Evolutionary conservation across 2,329 filamentous ascomycete species (phyloP).

Genomic region (Scedosporium dehoogii): DNA sequence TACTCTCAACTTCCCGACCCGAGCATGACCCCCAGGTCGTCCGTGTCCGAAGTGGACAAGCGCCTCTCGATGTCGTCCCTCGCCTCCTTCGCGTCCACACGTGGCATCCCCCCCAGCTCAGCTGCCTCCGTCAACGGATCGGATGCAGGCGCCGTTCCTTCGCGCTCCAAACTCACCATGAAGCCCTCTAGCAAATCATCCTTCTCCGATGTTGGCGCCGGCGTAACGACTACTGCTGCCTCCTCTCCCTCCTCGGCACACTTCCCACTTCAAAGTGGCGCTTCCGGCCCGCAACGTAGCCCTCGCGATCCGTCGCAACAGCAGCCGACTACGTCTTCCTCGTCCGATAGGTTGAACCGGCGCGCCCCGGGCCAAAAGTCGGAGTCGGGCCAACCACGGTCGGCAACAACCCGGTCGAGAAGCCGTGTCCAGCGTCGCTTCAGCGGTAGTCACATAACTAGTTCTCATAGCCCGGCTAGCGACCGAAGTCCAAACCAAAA

Average conservation of each 20-base stretch:
- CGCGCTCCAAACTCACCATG: conserved; percentile 33
- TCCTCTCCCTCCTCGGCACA: conserved; percentile 9
- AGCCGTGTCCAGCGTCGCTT: conserved; percentile 65
- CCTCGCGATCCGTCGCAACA: not conserved
- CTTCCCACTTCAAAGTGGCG: not conserved
- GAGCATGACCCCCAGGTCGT: conserved; percentile 33
- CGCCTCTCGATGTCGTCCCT: conserved; percentile 65
- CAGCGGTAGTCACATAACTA: conserved; percentile 72
- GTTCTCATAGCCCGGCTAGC: conserved; percentile 69
- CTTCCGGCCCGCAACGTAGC: too few species aligned
- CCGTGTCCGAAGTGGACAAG: conserved; percentile 46
- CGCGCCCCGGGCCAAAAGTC: not conserved
- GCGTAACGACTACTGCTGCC: conserved; percentile 43
- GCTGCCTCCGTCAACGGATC: conserved; percentile 43
- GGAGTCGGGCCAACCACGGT: conserved; percentile 19
- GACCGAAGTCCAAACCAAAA: conserved; percentile 48
- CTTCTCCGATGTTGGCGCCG: conserved; percentile 42
- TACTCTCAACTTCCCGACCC: conserved; percentile 36
- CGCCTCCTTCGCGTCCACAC: conserved; percentile 57
- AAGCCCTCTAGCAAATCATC: conserved; percentile 33
- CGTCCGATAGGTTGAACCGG: conserved; percentile 6
- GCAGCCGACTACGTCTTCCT: not conserved
- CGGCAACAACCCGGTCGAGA: conserved; percentile 48
- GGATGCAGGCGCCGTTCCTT: conserved; percentile 28
- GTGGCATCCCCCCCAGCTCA: conserved; percentile 37